Evolutionary conservation across 1,139 yeast genomes (phyloP), one percentile per base, ranked within the genome.

Genomic region (Debaryomyces udenii): DNA sequence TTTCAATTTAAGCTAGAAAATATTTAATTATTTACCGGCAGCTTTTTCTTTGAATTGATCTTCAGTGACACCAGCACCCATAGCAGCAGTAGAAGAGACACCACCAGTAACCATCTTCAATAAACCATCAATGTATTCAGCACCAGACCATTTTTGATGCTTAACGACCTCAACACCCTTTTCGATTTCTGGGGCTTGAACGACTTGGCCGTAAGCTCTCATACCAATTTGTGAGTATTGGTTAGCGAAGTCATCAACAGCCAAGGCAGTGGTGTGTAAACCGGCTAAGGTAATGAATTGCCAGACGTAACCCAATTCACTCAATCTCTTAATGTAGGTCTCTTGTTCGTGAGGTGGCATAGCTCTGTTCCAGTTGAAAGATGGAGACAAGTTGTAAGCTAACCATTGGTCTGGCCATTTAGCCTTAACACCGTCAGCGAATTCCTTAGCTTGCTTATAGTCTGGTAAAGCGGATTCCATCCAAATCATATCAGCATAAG

Each of bases 111-210:
- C 94, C 74, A 90, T 77, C 68, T 84, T 89, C 67, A 91, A 82
- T 58, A 91, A 76, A 48, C 89, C 86, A 67, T 91, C 99, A 62
- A 93, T 86, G 74, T 90, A 93, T 68, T 88, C 96, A 31, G 99
- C 99, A 63, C 99, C 99, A 37, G 97, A 89, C 99, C 99, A 91
- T 70, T 91, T 89, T 72, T 91, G 99, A 71, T 91, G 99, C 77
- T 90, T 91, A 51, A 91, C 95, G 46, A 91, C 96, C 68, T 91
- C 99, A 51, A 90, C 96, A 52, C 90, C 94, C 50, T 76, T 76
- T 59, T 84, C 89, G 64, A 91, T 87, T 74, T 91, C 99, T 47
- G 83, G 87, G 52, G 84, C 81, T 74, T 91, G 99, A 47, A 91
- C 86, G 53, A 72, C 74, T 63, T 82, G 83, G 46, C 96, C 98